phyloP scores from a whole-genome alignment of 2,329 filamentous ascomycete genomes.

The Penicillium sp. region DNA sequence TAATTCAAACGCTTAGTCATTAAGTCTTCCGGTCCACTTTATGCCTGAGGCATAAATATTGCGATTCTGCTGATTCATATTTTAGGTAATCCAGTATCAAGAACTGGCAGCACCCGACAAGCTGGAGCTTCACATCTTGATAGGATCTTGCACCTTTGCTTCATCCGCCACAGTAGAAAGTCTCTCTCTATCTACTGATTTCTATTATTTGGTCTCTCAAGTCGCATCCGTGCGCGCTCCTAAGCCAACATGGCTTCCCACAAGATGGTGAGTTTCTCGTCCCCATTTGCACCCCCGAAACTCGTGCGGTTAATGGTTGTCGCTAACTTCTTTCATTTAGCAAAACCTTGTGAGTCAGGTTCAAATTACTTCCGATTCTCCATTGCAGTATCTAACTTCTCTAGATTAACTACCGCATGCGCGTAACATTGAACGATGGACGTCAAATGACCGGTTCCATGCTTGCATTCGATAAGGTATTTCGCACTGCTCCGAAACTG shows the following conservation, averaged over 20 bases:
- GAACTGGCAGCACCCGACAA: conserved; percentile 9
- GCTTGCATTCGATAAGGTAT: conserved; percentile 96
- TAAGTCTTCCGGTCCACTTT: too few species aligned
- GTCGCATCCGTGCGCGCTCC: conserved; percentile 47
- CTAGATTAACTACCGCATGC: conserved; percentile 99
- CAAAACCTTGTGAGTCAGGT: conserved; percentile 60
- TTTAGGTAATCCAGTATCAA: conserved; percentile 6
- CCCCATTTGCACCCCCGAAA: conserved; percentile 9
- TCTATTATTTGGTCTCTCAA: conserved; percentile 31
- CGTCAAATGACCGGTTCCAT: conserved; percentile 97
- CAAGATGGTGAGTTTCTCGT: conserved; percentile 82
- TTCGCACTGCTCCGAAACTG: conserved; percentile 7
- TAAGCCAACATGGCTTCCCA: conserved; percentile 59
- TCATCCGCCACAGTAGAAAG: conserved; percentile 16
- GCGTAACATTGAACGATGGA: conserved; percentile 89
- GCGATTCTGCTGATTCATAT: neutral
- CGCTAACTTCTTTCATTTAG: conserved; percentile 42
- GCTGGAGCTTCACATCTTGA: conserved; percentile 17
- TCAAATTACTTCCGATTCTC: neutral
- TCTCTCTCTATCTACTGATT: conserved; percentile 22
- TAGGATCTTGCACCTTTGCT: conserved; percentile 17
- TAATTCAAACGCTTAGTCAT: neutral
- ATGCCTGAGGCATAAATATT: neutral
- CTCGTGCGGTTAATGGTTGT: conserved; percentile 50
- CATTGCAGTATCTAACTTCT: conserved; percentile 45